phyloP scores from a whole-genome alignment of 768 basidiomycete genomes.

The Cystoderma amianthinum region DNA sequence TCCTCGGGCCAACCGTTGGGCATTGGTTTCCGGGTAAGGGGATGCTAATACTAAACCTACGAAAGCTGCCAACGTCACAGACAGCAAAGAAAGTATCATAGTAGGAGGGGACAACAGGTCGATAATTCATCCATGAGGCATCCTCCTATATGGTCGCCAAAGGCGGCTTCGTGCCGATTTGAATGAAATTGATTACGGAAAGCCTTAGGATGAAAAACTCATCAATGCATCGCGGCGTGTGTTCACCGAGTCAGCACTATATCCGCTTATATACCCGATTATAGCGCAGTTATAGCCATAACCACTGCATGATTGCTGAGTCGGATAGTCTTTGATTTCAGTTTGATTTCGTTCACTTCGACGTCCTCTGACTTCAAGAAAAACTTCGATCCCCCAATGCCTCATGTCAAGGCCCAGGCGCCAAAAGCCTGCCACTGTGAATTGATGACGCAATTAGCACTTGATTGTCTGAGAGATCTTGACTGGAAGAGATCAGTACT shows the following conservation, averaged over 20 bases:
- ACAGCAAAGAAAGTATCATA: constrained; percentile 2
- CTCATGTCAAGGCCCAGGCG: too few relatives aligned
- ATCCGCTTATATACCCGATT: not conserved
- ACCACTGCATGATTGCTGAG: too few relatives aligned
- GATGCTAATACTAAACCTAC: constrained; percentile 11
- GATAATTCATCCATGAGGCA: not conserved
- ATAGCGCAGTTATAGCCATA: not conserved
- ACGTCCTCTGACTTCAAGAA: too few relatives aligned
- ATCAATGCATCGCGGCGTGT: not conserved
- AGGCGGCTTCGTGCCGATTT: not conserved
- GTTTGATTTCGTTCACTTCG: too few relatives aligned
- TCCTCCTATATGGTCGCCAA: not conserved
- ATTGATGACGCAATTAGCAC: too few relatives aligned
- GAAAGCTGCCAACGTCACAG: constrained; percentile 14
- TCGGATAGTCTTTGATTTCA: too few relatives aligned
- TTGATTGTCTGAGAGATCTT: too few relatives aligned
- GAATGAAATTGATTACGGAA: not conserved
- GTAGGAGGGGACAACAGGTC: not conserved
- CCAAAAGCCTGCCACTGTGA: too few relatives aligned
- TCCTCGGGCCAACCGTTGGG: constrained; percentile 36
- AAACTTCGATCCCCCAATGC: too few relatives aligned
- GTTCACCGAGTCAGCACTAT: not conserved
- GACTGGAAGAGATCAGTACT: too few relatives aligned
- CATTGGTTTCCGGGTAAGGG: constrained; percentile 28
- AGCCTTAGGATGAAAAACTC: not conserved